Percentiles rank a stretch among this genome's conserved stretches.
These are phyloP conservation scores for Xylaria hypoxylon DNA, from an alignment of 2,329 filamentous ascomycete species.

Conservation along the genomic window DNA sequence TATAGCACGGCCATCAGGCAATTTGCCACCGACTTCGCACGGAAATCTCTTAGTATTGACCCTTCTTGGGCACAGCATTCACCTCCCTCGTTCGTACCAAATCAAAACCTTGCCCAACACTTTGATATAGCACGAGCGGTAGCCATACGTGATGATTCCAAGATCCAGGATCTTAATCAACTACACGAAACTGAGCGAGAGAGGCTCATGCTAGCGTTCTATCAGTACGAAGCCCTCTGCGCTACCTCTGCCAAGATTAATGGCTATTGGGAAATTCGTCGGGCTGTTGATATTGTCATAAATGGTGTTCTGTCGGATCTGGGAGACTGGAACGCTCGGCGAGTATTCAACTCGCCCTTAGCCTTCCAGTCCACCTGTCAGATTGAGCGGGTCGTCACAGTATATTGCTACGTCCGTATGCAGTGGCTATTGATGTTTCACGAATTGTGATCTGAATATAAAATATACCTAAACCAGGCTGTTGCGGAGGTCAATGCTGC, in stretches of 20 bases:
- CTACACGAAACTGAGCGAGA: slow-evolving; percentile 21
- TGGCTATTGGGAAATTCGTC: slow-evolving; percentile 23
- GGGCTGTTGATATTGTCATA: neutral
- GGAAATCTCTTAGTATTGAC: slow-evolving; percentile 2
- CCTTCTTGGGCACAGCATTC: slow-evolving; percentile 4
- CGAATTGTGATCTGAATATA: neutral
- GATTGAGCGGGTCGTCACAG: slow-evolving; percentile 17
- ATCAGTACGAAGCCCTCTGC: slow-evolving; percentile 22
- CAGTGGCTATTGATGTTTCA: slow-evolving; percentile 14
- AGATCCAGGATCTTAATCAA: neutral
- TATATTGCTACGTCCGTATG: slow-evolving; percentile 24
- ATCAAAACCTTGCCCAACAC: neutral
- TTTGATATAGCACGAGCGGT: neutral
- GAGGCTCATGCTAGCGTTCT: slow-evolving; percentile 21
- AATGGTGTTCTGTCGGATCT: neutral
- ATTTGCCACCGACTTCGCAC: slow-evolving; percentile 15
- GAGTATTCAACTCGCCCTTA: neutral
- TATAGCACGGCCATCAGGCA: neutral
- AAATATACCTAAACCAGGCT: neutral
- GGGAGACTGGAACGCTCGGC: neutral
- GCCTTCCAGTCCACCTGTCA: neutral
- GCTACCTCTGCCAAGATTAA: slow-evolving; percentile 8
- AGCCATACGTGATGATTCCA: neutral
- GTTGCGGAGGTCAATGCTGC: neutral
- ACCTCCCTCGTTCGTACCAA: neutral